Conservation (phyloP, 2,329 filamentous ascomycete species). For the Fusarium multiceps region DNA sequence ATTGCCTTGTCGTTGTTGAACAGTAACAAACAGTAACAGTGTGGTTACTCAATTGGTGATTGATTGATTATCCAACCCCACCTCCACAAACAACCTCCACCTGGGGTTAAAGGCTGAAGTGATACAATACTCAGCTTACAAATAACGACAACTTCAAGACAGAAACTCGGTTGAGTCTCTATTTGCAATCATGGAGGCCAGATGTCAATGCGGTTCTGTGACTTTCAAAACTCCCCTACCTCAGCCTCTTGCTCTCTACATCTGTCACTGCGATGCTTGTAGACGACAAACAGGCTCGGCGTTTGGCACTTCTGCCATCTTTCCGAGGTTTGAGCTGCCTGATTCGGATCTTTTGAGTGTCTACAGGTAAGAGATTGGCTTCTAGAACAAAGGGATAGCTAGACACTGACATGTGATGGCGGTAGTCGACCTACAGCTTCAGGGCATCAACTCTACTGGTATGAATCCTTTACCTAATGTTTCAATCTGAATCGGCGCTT, state of each 20-base stretch:
- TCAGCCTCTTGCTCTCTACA: conserved; percentile 72
- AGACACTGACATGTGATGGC: conserved; percentile 6
- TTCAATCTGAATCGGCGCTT: neutral
- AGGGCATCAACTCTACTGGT: conserved; percentile 70
- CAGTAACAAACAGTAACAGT: neutral
- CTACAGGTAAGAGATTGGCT: conserved; percentile 56
- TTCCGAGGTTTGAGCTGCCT: conserved; percentile 72
- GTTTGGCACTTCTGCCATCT: conserved; percentile 76
- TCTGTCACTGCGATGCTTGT: conserved; percentile 77
- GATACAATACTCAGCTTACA: neutral
- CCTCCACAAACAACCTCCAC: conserved; percentile 16
- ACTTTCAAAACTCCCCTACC: conserved; percentile 70
- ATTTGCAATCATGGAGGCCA: conserved; percentile 62
- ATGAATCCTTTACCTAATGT: conserved; percentile 25
- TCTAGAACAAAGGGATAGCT: neutral
- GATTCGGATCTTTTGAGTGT: conserved; percentile 60
- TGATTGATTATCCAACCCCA: conserved; percentile 21
- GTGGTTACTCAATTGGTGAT: conserved; percentile 19
- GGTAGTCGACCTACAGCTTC: conserved; percentile 66
- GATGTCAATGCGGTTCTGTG: conserved; percentile 74
- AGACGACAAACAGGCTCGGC: conserved; percentile 73
- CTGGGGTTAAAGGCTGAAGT: neutral
- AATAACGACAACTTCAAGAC: neutral
- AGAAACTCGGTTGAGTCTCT: neutral
- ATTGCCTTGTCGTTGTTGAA: neutral